These are phyloP conservation scores for Boletus speciosus DNA, from an alignment of 768 basidiomycete genomes.

Conservation along the genomic window DNA sequence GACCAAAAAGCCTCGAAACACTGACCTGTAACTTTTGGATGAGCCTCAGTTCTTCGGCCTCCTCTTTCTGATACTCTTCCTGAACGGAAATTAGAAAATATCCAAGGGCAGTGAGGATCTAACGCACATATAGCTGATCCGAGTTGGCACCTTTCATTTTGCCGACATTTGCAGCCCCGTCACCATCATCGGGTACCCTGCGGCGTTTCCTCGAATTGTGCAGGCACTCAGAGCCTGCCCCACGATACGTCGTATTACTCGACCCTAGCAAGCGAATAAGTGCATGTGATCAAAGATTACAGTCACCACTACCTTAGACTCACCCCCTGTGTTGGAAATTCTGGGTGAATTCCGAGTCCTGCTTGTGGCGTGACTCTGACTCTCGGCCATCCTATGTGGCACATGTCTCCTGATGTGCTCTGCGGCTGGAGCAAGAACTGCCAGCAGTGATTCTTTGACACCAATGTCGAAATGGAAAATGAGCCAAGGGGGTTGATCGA, in stretches of 20 bases:
- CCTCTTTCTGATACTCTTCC: slow-evolving; percentile 10
- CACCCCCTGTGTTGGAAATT: background rate
- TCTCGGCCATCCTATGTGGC: background rate
- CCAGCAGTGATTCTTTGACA: background rate
- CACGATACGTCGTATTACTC: background rate
- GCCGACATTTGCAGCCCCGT: background rate
- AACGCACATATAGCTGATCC: slow-evolving; percentile 1
- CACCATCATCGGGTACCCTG: background rate
- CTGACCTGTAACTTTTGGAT: slow-evolving; percentile 11
- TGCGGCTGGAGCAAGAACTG: background rate
- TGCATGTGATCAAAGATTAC: background rate
- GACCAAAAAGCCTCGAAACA: background rate
- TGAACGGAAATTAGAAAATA: background rate
- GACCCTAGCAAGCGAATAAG: background rate
- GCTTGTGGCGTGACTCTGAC: background rate
- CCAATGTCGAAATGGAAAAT: slow-evolving; percentile 10
- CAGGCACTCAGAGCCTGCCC: background rate
- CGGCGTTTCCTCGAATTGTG: background rate
- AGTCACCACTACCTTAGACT: background rate
- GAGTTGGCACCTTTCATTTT: background rate
- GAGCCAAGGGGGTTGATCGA: slow-evolving; percentile 11
- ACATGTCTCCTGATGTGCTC: background rate
- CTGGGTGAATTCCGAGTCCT: too few species aligned
- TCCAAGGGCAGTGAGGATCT: too few species aligned
- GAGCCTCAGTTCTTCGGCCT: slow-evolving; percentile 13